Evolutionary conservation across 495 filamentous ascomycete species (phyloP).

Genomic region (Lophiotrema nucula): DNA sequence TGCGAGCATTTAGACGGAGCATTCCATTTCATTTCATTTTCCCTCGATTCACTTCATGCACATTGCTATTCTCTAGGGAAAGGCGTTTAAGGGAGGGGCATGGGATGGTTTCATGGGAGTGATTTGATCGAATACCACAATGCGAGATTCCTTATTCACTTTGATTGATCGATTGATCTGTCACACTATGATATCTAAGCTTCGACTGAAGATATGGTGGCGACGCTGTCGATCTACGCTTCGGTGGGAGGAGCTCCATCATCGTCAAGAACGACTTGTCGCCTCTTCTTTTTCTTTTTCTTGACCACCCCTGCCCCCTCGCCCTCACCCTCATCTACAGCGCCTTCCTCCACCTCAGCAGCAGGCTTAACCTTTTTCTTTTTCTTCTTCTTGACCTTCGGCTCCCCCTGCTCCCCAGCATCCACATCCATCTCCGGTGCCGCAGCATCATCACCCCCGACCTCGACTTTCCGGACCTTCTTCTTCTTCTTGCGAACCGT

Average conservation of each 20-base stretch:
- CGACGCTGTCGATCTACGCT: not conserved
- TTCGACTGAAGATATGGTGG: too few relatives aligned
- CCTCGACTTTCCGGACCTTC: conserved; percentile 45
- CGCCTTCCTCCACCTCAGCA: not conserved
- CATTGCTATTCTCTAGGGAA: too few relatives aligned
- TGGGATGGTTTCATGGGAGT: too few relatives aligned
- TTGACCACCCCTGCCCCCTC: not conserved
- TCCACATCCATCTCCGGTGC: conserved; percentile 21
- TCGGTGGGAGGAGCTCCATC: conserved; percentile 1
- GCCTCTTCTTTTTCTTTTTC: conserved; percentile 35
- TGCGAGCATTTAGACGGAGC: too few relatives aligned
- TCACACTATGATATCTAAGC: too few relatives aligned
- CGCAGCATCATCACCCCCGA: conserved; percentile 10
- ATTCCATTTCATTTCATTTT: too few relatives aligned
- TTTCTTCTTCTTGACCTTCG: conserved; percentile 54
- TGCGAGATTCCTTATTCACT: too few relatives aligned
- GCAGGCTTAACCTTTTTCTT: conserved; percentile 41
- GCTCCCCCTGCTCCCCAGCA: conserved; percentile 41
- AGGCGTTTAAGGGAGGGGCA: too few relatives aligned
- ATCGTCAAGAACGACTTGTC: conserved; percentile 22
- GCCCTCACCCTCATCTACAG: not conserved
- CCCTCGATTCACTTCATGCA: too few relatives aligned
- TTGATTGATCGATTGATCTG: too few relatives aligned
- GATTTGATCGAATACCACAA: too few relatives aligned
- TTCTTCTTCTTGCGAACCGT: conserved; percentile 75